Evolutionary conservation across 228 moss, liverwort and hornwort genomes (phyloP).

Genomic region (Sphagnum magellanicum): DNA sequence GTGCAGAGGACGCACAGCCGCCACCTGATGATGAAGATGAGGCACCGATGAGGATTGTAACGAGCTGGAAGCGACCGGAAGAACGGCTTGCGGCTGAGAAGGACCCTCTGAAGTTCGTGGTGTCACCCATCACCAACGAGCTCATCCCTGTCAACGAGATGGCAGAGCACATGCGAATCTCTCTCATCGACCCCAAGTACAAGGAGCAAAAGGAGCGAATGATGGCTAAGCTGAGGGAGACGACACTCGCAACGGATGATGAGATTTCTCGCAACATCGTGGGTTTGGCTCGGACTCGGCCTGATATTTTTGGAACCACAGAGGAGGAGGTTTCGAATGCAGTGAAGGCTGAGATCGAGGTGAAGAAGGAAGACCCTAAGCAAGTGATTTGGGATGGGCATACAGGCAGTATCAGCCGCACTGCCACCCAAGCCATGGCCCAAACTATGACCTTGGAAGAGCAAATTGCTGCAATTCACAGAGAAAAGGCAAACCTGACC

Average conservation of each 20-base stretch:
- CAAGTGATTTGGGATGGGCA: slow-evolving; percentile 99
- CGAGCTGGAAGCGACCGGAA: slow-evolving; percentile 96
- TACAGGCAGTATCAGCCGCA: slow-evolving; percentile 96
- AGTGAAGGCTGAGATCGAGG: slow-evolving; percentile 99
- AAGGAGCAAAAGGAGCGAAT: slow-evolving; percentile 99
- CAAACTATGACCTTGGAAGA: slow-evolving; percentile 95
- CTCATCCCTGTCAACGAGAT: slow-evolving; percentile 96
- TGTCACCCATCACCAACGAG: slow-evolving; percentile 93
- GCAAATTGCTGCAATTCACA: slow-evolving; percentile 85
- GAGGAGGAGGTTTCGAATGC: slow-evolving; percentile 99
- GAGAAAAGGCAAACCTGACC: slow-evolving; percentile 79
- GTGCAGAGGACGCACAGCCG: slow-evolving; percentile 13
- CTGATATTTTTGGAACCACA: slow-evolving; percentile 97
- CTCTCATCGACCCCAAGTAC: slow-evolving; percentile 96
- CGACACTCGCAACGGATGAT: slow-evolving; percentile 94
- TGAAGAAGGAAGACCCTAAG: slow-evolving; percentile 96
- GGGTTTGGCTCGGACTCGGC: slow-evolving; percentile 91
- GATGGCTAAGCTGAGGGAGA: slow-evolving; percentile 99
- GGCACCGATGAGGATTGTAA: slow-evolving; percentile 92
- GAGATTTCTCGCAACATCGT: slow-evolving; percentile 97
- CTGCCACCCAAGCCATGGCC: slow-evolving; percentile 97
- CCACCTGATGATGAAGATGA: slow-evolving; percentile 69
- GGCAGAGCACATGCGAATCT: slow-evolving; percentile 99
- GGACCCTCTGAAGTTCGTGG: slow-evolving; percentile 78
- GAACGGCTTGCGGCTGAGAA: slow-evolving; percentile 80